phyloP scores from a whole-genome alignment of 139 green algal genomes.

The Asterochloris sp. region DNA sequence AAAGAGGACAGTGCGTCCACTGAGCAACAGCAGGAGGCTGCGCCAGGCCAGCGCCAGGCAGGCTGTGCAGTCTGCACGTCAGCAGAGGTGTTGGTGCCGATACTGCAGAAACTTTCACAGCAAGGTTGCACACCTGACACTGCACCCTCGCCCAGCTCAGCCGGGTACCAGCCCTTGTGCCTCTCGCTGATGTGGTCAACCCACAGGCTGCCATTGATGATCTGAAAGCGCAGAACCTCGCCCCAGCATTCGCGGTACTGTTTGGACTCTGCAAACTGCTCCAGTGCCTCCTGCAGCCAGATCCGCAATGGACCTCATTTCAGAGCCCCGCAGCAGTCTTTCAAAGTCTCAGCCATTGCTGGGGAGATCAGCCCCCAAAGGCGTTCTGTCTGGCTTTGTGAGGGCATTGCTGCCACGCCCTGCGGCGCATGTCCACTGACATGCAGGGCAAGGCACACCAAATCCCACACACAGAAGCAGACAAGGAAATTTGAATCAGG shows the following conservation, averaged over 20 bases:
- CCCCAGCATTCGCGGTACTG: slow-evolving; percentile 34
- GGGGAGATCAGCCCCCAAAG: background rate
- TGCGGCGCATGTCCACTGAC: no score
- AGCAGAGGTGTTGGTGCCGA: no score
- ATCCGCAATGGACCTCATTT: background rate
- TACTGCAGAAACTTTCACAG: background rate
- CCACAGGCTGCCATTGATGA: slow-evolving; percentile 41
- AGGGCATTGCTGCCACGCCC: no score
- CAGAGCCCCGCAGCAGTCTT: background rate
- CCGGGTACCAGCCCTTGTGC: slow-evolving; percentile 33
- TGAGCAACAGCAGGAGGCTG: background rate
- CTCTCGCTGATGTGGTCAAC: slow-evolving; percentile 39
- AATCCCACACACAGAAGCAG: no score
- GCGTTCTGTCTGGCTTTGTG: no score
- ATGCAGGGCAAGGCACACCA: no score
- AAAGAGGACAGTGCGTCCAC: background rate
- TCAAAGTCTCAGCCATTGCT: background rate
- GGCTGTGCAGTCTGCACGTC: no score
- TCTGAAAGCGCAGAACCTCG: slow-evolving; percentile 40
- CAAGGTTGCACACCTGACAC: background rate
- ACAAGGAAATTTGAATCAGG: no score
- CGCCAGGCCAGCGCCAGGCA: background rate
- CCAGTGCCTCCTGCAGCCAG: slow-evolving; percentile 20
- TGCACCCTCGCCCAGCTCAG: slow-evolving; percentile 19
- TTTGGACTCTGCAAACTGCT: slow-evolving; percentile 9